Evolutionary conservation across 1,139 yeast species (phyloP).

Genomic region (Arxiozyma telluris): DNA sequence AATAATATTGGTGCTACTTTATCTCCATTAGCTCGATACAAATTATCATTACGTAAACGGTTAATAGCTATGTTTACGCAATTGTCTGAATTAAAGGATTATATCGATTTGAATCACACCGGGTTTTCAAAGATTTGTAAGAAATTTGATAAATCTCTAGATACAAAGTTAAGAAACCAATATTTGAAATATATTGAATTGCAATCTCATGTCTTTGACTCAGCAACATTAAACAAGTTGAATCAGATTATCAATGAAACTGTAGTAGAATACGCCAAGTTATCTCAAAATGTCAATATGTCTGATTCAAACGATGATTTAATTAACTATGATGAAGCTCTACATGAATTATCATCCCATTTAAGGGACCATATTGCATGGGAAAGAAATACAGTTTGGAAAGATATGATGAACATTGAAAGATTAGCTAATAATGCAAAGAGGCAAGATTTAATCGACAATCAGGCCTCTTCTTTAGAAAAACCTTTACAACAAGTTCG

Average conservation of each 20-base stretch:
- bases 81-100: slow-evolving; percentile 76
- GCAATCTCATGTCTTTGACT: slow-evolving; percentile 40
- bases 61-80: slow-evolving; percentile 59
- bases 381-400: slow-evolving; percentile 97
- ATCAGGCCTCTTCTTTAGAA: not conserved
- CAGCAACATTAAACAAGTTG: slow-evolving; percentile 38
- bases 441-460: slow-evolving; percentile 21
- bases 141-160: slow-evolving; percentile 79
- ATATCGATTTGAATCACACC: slow-evolving; percentile 69
- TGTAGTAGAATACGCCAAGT: slow-evolving; percentile 38
- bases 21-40: slow-evolving; percentile 17
- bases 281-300: slow-evolving; percentile 21
- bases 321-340: slow-evolving; percentile 35
- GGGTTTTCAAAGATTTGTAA: slow-evolving; percentile 86
- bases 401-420: slow-evolving; percentile 86
- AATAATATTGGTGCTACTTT: not conserved
- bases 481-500: not conserved
- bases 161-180: slow-evolving; percentile 46
- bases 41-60: slow-evolving; percentile 61
- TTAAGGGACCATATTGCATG: slow-evolving; percentile 88
- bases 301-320: slow-evolving; percentile 6
- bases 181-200: slow-evolving; percentile 38
- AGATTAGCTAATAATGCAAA: slow-evolving; percentile 54
- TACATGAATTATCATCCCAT: slow-evolving; percentile 61
- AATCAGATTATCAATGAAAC: slow-evolving; percentile 37